Conservation (phyloP, 768 basidiomycete genomes). For the Boletales sp. region DNA sequence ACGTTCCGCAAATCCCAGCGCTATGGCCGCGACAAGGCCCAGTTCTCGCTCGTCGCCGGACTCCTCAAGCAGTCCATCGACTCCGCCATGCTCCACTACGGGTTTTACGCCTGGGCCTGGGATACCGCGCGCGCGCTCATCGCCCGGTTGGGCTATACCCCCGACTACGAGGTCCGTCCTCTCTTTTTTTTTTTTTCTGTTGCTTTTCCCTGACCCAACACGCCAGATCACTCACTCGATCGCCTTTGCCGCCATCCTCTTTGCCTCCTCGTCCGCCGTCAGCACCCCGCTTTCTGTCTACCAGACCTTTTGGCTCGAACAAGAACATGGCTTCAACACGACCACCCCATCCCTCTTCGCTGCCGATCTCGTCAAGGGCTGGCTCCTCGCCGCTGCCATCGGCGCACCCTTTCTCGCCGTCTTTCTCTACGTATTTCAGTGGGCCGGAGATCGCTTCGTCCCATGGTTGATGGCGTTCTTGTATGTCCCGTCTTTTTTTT, state of each 20-base stretch:
- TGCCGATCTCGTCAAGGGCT: slow-evolving; percentile 77
- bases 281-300: slow-evolving; percentile 76
- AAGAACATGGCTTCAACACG: slow-evolving; percentile 97
- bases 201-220: background rate
- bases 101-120: slow-evolving; percentile 86
- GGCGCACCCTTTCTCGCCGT: slow-evolving; percentile 84
- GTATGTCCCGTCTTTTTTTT: background rate
- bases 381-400: slow-evolving; percentile 63
- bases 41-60: slow-evolving; percentile 71
- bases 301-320: slow-evolving; percentile 90
- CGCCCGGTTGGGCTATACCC: slow-evolving; percentile 55
- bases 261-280: slow-evolving; percentile 62
- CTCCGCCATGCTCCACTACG: slow-evolving; percentile 66
- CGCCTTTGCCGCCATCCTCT: slow-evolving; percentile 66
- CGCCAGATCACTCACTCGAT: slow-evolving; percentile 75
- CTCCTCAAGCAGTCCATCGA: slow-evolving; percentile 72
- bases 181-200: too few species aligned
- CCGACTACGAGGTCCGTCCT: slow-evolving; percentile 62
- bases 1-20: slow-evolving; percentile 86
- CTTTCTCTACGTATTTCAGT: slow-evolving; percentile 87
- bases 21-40: slow-evolving; percentile 90
- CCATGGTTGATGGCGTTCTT: slow-evolving; percentile 89
- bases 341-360: slow-evolving; percentile 75
- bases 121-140: slow-evolving; percentile 49
- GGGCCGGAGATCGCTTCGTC: slow-evolving; percentile 91